Base-by-base conservation (phyloP, 306 rosid species). In the Sindora glabra region DNA sequence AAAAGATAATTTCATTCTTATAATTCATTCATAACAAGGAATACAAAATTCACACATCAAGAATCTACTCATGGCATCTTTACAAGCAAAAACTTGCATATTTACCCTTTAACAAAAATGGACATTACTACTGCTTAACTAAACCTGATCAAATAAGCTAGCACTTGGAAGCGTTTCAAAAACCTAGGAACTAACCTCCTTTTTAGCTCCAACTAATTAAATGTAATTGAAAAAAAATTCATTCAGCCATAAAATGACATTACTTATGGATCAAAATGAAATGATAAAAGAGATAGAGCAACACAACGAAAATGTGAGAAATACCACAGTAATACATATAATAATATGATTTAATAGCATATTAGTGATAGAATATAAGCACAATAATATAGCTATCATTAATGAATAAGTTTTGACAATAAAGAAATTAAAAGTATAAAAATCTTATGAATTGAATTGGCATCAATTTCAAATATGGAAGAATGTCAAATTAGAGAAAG, bases 141-240 rank as follows among this genome's bases (percentile, higher is more conserved):
- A 65, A 78, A 89, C 99, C 99, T 84, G 97, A 69, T 94, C 94
- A 33, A 87, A 80, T 49, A 79, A 83, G 32, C 64, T 66, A 5
- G 80, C 71, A 70, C 78, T 75, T 64, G 94, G n/a, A 78, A 71
- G 95, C 94, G 83, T 83, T 89, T 82, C 99, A 79, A 83, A 83
- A 89, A 54, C 97, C 99, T 97, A 94, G 86, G n/a, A 47, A 94
- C 94, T 79, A 94, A 70, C 79, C 88, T 89, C 44, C 99, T 95
- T 78, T 85, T 97, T 36, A 97, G 99, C 86, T 94, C 99, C 79
- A 94, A 62, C 37, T 97, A 90, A 78, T 95, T 89, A 70, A 94
- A 94, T 36, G 99, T 94, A 59, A 94, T 97, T 94, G 90, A 38
- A 21, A 38, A 72, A 57, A 42, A 64, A 10, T 50, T 40, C 57